Base-by-base conservation (phyloP, 139 green algal species). In the Zygnema circumcarinatum region DNA sequence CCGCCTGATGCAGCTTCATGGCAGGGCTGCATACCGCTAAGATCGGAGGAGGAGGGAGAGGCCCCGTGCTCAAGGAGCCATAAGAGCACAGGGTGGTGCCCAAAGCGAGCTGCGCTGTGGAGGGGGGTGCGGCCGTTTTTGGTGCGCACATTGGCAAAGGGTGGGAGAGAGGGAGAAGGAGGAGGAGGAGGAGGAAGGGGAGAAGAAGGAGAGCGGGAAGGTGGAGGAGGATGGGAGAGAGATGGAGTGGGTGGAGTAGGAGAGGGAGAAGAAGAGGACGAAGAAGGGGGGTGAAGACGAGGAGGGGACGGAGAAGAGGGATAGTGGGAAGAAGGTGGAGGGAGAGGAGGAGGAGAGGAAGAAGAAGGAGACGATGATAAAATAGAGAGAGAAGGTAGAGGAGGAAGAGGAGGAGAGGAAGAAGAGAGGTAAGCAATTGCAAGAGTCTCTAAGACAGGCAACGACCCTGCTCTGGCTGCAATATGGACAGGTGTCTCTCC, bases 401-500 rank as follows among this genome's bases (percentile, higher is more conserved):
- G 69, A 78, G 69, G 35, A n/a, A 52, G 35, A 25, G 11, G 69
- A 22, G 36, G 36, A 38, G 16, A 16, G 16, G 16, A 3, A 22
- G 35, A 16, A 25, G 69, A 78, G 69, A 20, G 69, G 16, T 62
- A 25, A 16, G 47, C 39, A 84, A 39, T 32, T 75, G 31, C 39
- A 52, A 87, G 54, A 1, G 47, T 32, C 0, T 38, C 20, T 31
- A 87, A 33, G 11, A 87, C 25, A 2, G 75, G 36, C 29, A 52
- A 40, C 7, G 31, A 40, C 52, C 62, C 80, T 31, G 32, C 56
- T 32, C 82, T 47, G 1, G 82, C 67, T 2, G 82, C 82, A 25
- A 87, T 47, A 53, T 88, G 82, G 22, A 88, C n/a, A 2, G 82
- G 41, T 3, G 38, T 84, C 35, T 88, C 72, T 29, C 82, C 82